Percentiles rank a stretch among this genome's conserved stretches.
Evolutionary conservation across 1,284 basidiomycete species (phyloP).

Genomic region (Fomitopsis palustris): DNA sequence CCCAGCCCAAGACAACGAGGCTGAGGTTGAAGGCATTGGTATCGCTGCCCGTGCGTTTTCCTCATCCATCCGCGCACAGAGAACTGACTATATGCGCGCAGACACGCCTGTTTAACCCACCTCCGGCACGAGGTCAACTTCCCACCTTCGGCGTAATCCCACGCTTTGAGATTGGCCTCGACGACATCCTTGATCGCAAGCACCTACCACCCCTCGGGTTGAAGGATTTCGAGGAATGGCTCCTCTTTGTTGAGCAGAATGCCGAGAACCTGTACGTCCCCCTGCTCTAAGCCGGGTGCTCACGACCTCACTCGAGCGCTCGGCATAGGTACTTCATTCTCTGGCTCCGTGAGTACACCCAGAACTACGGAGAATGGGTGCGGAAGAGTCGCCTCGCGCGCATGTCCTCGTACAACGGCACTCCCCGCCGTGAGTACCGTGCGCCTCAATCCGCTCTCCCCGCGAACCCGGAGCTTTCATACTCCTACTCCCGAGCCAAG

Average conservation of each 20-base stretch:
- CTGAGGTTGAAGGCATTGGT: constrained; percentile 44
- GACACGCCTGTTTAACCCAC: constrained; percentile 66
- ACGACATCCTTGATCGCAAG: constrained; percentile 66
- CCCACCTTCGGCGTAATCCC: constrained; percentile 49
- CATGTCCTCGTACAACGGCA: constrained; percentile 20
- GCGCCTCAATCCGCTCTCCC: constrained; percentile 8
- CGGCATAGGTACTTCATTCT: constrained; percentile 62
- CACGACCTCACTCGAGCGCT: not conserved
- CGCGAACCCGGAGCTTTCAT: constrained; percentile 45
- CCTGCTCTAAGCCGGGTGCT: not conserved
- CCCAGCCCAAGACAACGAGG: constrained; percentile 47
- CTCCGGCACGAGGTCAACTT: constrained; percentile 61
- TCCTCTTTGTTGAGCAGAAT: constrained; percentile 67
- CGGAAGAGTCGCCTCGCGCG: constrained; percentile 36
- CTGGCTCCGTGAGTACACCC: constrained; percentile 67
- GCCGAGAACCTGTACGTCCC: constrained; percentile 63
- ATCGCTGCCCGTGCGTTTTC: constrained; percentile 42
- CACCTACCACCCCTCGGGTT: constrained; percentile 72
- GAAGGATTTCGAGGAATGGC: constrained; percentile 80
- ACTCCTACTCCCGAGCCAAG: constrained; percentile 73
- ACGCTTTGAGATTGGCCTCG: constrained; percentile 51
- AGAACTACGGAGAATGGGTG: constrained; percentile 58
- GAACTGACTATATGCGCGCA: constrained; percentile 18
- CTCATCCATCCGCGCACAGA: not conserved
- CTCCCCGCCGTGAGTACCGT: constrained; percentile 12